Conservation (phyloP, 495 filamentous ascomycete species). For the Penicillium antarcticum region DNA sequence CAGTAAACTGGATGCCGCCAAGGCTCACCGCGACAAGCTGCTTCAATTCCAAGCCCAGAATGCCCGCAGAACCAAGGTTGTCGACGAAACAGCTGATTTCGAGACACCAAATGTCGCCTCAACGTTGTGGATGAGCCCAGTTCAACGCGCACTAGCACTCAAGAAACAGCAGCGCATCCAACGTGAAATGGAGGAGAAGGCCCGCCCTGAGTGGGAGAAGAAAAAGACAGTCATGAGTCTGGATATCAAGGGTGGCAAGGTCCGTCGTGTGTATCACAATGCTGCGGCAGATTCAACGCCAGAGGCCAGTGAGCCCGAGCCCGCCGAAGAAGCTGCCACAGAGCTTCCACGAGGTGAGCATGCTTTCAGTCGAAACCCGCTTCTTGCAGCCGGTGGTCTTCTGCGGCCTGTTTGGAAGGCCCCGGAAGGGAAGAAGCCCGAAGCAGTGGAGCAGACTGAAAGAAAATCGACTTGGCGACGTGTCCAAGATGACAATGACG, state of each 20-base stretch:
- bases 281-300: slow-evolving; percentile 27
- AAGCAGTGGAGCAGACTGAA: slow-evolving; percentile 36
- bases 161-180: slow-evolving; percentile 88
- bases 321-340: slow-evolving; percentile 29
- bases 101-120: slow-evolving; percentile 66
- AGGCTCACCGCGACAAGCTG: slow-evolving; percentile 78
- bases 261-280: slow-evolving; percentile 67
- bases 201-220: slow-evolving; percentile 91
- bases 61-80: slow-evolving; percentile 78
- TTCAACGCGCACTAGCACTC: slow-evolving; percentile 80
- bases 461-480: slow-evolving; percentile 69
- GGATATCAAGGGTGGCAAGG: slow-evolving; percentile 73
- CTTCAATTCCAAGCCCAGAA: slow-evolving; percentile 86
- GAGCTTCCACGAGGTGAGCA: slow-evolving; percentile 36
- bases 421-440: slow-evolving; percentile 43
- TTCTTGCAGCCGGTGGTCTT: slow-evolving; percentile 65
- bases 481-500: slow-evolving; percentile 85
- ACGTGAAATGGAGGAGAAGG: slow-evolving; percentile 86
- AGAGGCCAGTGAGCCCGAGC: slow-evolving; percentile 34
- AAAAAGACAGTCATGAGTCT: slow-evolving; percentile 81
- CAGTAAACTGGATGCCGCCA: slow-evolving; percentile 40
- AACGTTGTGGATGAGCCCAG: slow-evolving; percentile 84
- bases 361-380: slow-evolving; percentile 79
- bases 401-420: slow-evolving; percentile 74
- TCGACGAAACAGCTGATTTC: slow-evolving; percentile 93